These are phyloP conservation scores for Coemansia sp. DNA, from an alignment of 192 early-diverging fungal genomes.

Conservation along the genomic window DNA sequence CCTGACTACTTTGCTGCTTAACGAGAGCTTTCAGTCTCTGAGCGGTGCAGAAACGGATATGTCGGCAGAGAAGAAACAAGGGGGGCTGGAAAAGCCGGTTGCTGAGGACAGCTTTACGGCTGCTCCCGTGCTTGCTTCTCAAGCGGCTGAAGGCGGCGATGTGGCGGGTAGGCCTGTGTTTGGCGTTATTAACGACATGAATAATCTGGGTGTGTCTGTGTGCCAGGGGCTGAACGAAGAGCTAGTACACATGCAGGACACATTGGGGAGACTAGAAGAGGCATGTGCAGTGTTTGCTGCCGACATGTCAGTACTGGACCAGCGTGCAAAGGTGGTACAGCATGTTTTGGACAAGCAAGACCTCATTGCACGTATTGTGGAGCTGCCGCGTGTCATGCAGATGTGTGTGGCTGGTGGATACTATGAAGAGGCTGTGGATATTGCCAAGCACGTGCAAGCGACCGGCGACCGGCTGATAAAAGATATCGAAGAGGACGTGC, in stretches of 20 bases:
- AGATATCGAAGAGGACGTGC: slow-evolving; percentile 35
- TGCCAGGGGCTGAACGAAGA: slow-evolving; percentile 4
- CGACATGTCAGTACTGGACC: slow-evolving; percentile 29
- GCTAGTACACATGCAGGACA: slow-evolving; percentile 24
- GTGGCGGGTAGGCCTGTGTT: slow-evolving; percentile 6
- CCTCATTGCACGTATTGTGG: slow-evolving; percentile 37
- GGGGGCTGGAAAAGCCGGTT: no score
- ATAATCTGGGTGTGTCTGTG: slow-evolving; percentile 8
- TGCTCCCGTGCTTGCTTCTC: no score
- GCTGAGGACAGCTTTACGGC: no score
- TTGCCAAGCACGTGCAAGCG: slow-evolving; percentile 41
- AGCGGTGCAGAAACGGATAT: not conserved
- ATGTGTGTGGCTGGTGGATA: slow-evolving; percentile 50
- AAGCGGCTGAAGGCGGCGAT: not conserved
- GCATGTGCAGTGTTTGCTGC: slow-evolving; percentile 27
- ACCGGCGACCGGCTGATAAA: slow-evolving; percentile 34
- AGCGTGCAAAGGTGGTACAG: slow-evolving; percentile 30
- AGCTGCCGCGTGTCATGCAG: slow-evolving; percentile 50
- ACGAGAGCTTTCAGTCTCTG: slow-evolving; percentile 10
- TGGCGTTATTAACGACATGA: slow-evolving; percentile 21
- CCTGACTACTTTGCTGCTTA: slow-evolving; percentile 39
- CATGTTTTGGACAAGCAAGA: slow-evolving; percentile 48
- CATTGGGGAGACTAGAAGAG: slow-evolving; percentile 22
- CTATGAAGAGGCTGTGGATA: slow-evolving; percentile 48
- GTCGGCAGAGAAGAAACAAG: not conserved